These are phyloP conservation scores for Leersia perrieri DNA, from an alignment of 176 grass and related monocot species.

Conservation along the genomic window DNA sequence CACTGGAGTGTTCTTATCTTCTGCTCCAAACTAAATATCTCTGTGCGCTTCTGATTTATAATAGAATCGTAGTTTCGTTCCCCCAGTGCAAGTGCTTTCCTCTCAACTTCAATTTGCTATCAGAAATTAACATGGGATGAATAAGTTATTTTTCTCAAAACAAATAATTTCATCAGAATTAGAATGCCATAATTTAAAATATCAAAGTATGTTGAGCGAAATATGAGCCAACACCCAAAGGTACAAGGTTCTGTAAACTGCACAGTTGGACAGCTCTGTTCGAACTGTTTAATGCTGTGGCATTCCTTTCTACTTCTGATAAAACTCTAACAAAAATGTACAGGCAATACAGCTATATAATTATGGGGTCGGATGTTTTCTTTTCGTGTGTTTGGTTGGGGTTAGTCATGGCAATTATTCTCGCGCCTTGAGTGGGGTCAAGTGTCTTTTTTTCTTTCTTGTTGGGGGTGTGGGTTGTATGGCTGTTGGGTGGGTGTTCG, in stretches of 20 bases:
- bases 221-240: not conserved
- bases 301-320: not conserved
- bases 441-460: too few relatives aligned
- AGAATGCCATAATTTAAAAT: conserved; percentile 12
- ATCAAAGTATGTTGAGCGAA: not conserved
- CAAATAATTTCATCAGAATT: not conserved
- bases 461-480: too few relatives aligned
- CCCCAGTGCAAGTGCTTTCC: conserved; percentile 60
- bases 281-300: not conserved
- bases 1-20: conserved; percentile 72
- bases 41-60: conserved; percentile 66
- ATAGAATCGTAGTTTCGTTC: conserved; percentile 74
- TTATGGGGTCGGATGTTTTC: not conserved
- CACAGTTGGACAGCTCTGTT: not conserved
- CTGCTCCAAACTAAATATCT: conserved; percentile 74
- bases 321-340: not conserved
- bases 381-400: too few relatives aligned
- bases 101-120: conserved; percentile 91
- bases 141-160: not conserved
- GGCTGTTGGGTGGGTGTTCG: too few relatives aligned
- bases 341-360: conserved; percentile 8
- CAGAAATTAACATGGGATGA: conserved; percentile 31
- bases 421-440: too few relatives aligned
- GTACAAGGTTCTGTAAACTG: not conserved
- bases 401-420: too few relatives aligned